Base-by-base conservation (phyloP, 495 filamentous ascomycete species). In the Penicillium coffeae region DNA sequence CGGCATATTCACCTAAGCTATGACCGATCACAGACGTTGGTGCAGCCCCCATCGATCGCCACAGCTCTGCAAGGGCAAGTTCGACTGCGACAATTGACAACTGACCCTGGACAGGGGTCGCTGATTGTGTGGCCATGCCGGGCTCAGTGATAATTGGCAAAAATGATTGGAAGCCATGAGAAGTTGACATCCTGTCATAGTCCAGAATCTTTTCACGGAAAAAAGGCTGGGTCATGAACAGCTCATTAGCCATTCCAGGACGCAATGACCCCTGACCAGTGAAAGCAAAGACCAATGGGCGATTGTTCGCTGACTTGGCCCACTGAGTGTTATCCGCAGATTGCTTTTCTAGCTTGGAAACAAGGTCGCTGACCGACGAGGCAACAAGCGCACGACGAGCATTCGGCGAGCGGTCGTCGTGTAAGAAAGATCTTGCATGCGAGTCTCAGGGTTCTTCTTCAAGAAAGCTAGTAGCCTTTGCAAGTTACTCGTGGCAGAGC, bases 1-100 rank as follows among this genome's bases (percentile, higher is more conserved):
- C 88, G 22, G 89, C 87, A 61, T 90, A 93, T 64, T 93, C 89
- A 32, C 89, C 89, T 14, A 82, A 56, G 41, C 64, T 74, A 39
- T 72, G 69, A 1, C 69, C 59, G 7, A 62, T 32, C 1, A 68
- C 64, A 8, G 53, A 36, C n/a, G 20, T 40, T 3, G 65, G 65
- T 4, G 0, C 49, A 51, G n/a, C 50, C n/a, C n/a, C n/a, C n/a
- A n/a, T 40, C 2, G 52, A 50, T 0, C 8, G 8, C 57, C 55
- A 64, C 1, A 70, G 36, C n/a, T n/a, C n/a, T 0, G 64, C 66
- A 21, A 70, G 61, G 22, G 64, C 39, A 7, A 58, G 21, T 10
- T 39, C 48, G 1, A 61, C 52, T 2, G 48, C 22, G 1, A 42
- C 52, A 0, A 68, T 8, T 18, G 35, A n/a, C n/a, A n/a, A n/a